Evolutionary conservation across 2,329 filamentous ascomycete species (phyloP).

Genomic region (Exophiala oligosperma): DNA sequence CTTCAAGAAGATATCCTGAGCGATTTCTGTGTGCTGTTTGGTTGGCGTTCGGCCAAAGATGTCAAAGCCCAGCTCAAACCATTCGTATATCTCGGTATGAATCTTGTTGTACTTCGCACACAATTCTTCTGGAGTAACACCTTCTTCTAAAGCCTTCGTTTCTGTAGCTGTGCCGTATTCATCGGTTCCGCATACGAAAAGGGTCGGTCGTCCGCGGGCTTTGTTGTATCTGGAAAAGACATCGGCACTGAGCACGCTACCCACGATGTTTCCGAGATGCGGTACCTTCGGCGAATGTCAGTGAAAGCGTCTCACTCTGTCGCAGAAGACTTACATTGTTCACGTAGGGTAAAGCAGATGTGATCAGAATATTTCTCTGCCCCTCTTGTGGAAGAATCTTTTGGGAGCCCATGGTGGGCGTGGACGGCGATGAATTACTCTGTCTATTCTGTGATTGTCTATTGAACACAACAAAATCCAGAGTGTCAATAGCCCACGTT

Average conservation of each 20-base stretch:
- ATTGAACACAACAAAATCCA: too few species aligned
- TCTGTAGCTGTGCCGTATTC: conserved; percentile 96
- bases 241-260: conserved; percentile 84
- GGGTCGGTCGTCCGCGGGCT: conserved; percentile 73
- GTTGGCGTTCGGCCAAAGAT: conserved; percentile 94
- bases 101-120: conserved; percentile 92
- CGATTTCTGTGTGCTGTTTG: conserved; percentile 83
- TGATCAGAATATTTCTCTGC: conserved; percentile 86
- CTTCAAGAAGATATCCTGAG: conserved; percentile 84
- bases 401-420: conserved; percentile 27
- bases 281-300: conserved; percentile 62
- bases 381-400: conserved; percentile 65
- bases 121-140: conserved; percentile 75
- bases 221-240: conserved; percentile 78
- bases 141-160: conserved; percentile 89
- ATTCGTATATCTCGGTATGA: conserved; percentile 88
- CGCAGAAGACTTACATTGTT: conserved; percentile 54
- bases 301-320: background rate
- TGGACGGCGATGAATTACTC: background rate
- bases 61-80: conserved; percentile 95
- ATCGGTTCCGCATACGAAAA: conserved; percentile 86
- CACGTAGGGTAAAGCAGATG: conserved; percentile 86
- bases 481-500: too few species aligned
- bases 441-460: too few species aligned
- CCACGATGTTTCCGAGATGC: conserved; percentile 86